Conservation (phyloP, 1,139 yeast genomes). For the Debaryomycetaceae sp. region DNA sequence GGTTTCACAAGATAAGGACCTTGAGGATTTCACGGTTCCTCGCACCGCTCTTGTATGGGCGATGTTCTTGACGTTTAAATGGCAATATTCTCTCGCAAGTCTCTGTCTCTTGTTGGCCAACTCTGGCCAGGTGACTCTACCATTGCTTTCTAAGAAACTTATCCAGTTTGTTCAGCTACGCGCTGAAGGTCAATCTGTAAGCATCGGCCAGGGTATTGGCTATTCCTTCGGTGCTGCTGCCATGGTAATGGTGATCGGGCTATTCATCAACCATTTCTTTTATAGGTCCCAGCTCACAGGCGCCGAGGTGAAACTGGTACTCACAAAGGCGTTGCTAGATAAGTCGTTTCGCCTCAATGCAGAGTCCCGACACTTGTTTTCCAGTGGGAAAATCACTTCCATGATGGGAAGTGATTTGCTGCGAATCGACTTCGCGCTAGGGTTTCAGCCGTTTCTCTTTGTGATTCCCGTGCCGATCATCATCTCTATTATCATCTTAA, state of each 20-base stretch:
- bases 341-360: constrained; percentile 22
- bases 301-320: constrained; percentile 22
- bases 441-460: constrained; percentile 57
- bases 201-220: constrained; percentile 22
- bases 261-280: constrained; percentile 53
- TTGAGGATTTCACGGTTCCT: constrained; percentile 10
- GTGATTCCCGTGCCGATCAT: constrained; percentile 53
- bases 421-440: constrained; percentile 66
- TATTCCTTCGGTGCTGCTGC: constrained; percentile 15
- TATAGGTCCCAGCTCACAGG: constrained; percentile 43
- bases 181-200: constrained; percentile 11
- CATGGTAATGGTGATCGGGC: constrained; percentile 21
- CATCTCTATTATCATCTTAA: constrained; percentile 51
- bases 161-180: constrained; percentile 29
- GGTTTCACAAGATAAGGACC: constrained; percentile 13
- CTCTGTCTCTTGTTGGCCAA: constrained; percentile 10
- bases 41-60: constrained; percentile 9
- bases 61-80: constrained; percentile 18
- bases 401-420: constrained; percentile 72
- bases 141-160: constrained; percentile 29
- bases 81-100: constrained; percentile 15
- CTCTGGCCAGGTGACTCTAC: constrained; percentile 11
- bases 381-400: constrained; percentile 27
- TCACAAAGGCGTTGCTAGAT: constrained; percentile 22
- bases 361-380: constrained; percentile 16